Evolutionary conservation across 768 basidiomycete genomes (phyloP).

Genomic region (Ramaria rubella): DNA sequence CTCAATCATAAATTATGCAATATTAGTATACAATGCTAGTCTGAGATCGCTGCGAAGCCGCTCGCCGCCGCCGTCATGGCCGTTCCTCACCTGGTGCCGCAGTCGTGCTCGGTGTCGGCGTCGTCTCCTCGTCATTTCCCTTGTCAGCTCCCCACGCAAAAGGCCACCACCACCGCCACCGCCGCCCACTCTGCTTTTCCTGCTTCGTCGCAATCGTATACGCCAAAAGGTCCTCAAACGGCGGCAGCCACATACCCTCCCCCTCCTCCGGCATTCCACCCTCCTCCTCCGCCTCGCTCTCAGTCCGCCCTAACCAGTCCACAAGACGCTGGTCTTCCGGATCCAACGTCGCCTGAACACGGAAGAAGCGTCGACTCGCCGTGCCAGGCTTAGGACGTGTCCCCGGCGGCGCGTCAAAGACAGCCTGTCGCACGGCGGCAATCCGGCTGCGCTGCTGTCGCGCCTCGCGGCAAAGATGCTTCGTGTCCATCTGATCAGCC

Average conservation of each 20-base stretch:
- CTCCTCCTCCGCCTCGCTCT: constrained; percentile 74
- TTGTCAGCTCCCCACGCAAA: constrained; percentile 62
- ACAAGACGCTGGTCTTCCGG: constrained; percentile 51
- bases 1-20: not conserved
- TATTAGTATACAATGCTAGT: not conserved
- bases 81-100: not conserved
- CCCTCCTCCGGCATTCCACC: constrained; percentile 25
- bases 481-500: not conserved
- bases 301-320: constrained; percentile 62
- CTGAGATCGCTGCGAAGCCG: not conserved
- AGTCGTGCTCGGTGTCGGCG: too few species aligned
- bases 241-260: constrained; percentile 15
- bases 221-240: constrained; percentile 25
- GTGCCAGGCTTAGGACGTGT: not conserved
- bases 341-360: constrained; percentile 66
- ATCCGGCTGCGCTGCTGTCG: constrained; percentile 4
- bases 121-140: constrained; percentile 46
- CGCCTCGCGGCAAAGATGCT: constrained; percentile 2
- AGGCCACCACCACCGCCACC: constrained; percentile 49
- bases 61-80: not conserved
- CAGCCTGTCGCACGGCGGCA: constrained; percentile 2
- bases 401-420: constrained; percentile 2
- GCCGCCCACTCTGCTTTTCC: constrained; percentile 32
- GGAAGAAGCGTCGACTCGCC: constrained; percentile 46
- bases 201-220: constrained; percentile 17